Conservation (phyloP, 192 early-diverging fungal genomes). For the Diversispora epigaea region DNA sequence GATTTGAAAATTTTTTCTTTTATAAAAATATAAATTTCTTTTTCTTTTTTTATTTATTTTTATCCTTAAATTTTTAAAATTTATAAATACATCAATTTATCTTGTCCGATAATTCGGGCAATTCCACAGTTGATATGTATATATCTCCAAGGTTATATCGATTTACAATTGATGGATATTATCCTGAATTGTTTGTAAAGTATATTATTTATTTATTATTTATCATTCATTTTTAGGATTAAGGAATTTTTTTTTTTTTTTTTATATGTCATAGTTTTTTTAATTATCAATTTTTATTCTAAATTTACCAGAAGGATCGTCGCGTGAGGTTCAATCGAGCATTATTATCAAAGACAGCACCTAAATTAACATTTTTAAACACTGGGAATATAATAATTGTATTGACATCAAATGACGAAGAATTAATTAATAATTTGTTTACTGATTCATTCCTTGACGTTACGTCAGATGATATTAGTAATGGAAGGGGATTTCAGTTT, state of each 20-base stretch:
- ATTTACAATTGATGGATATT: neutral
- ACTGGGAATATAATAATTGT: neutral
- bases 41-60: too few relatives aligned
- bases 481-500: slow-evolving; percentile 6
- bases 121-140: neutral
- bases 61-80: too few relatives aligned
- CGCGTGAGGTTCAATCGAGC: slow-evolving; percentile 5
- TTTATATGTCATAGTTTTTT: neutral
- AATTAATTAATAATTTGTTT: neutral
- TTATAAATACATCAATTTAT: neutral
- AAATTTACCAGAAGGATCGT: neutral
- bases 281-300: neutral
- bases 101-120: neutral
- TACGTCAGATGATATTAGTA: neutral
- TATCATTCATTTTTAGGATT: neutral
- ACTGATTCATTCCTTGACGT: neutral
- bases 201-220: neutral
- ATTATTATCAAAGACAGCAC: neutral
- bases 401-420: neutral
- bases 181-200: neutral
- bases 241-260: neutral
- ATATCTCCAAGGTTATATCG: neutral
- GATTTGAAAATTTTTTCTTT: neutral
- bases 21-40: neutral
- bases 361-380: neutral